Base-by-base conservation (phyloP, 1,284 basidiomycete genomes). In the Spongispora temasekensis region DNA sequence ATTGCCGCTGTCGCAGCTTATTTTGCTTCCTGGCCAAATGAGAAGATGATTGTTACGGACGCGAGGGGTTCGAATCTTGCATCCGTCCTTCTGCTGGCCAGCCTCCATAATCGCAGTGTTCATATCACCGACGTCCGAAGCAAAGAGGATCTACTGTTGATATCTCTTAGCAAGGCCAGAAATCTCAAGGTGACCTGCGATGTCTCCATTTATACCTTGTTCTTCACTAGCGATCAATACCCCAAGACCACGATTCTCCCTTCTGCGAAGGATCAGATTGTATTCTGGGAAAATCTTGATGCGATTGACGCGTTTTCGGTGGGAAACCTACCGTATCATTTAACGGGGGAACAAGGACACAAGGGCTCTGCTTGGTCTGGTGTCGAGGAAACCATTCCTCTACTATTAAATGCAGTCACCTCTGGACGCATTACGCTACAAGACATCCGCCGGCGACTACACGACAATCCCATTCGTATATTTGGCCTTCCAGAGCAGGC, bases 121-220 rank as follows among this genome's bases (percentile, higher is more conserved):
- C 97, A 99, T 76, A 87, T 99, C 64, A 95, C 94, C n/a, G 93
- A 97, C 69, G 94, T 99, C 37, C 88, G 90, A 65, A 90, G 84
- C 63, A 84, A 87, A 68, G 95, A 96, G 63, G 97, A 53, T 6
- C 83, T 99, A 58, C 81, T 91, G 42, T 79, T 99, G 61, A 98
- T 99, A 73, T 89, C 91, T 7, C 83, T 99, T 55, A 95, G 94
- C 83, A 99, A 99, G 79, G 90, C 91, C 58, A 97, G 97, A 81
- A 84, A 91, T 30, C 84, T 99, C 67, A 91, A 93, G 71, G 97
- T 98, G 61, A 98, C 96, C 3, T 98, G 97, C 75, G 97, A 99
- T 69, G 94, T 98, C 35, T 89, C 95, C 10, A 84, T 98, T 55
- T 98, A 95, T 76, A 86, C 94, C 12, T 81, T 99, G 62, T 98